Conservation (phyloP, 1,284 basidiomycete genomes). For the Ustilago curta region DNA sequence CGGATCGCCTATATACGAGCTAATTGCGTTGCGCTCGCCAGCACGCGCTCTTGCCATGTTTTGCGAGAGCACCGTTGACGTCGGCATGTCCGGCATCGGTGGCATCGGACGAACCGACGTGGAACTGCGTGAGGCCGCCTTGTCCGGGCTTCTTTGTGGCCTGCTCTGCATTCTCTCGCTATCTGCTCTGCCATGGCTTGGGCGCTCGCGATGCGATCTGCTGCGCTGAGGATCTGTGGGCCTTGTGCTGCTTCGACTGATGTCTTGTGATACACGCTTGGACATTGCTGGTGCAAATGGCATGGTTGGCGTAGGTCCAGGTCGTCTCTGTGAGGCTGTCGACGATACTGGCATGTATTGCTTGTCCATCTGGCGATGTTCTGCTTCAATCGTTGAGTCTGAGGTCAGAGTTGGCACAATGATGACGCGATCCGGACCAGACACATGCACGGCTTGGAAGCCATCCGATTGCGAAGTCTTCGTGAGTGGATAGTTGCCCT, state of each 20-base stretch:
- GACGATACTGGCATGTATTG: constrained; percentile 2
- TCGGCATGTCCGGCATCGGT: constrained; percentile 10
- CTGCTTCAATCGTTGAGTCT: not conserved
- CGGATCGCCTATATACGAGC: not conserved
- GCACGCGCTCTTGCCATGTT: constrained; percentile 13
- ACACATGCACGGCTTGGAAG: constrained; percentile 28
- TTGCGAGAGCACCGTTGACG: constrained; percentile 11
- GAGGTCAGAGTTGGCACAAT: constrained; percentile 9
- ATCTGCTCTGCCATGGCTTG: not conserved
- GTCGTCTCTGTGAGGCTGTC: constrained; percentile 3
- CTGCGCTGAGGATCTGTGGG: constrained; percentile 8
- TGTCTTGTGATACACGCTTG: constrained; percentile 10
- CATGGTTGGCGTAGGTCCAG: constrained; percentile 8
- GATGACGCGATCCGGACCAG: constrained; percentile 30
- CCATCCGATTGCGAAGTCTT: constrained; percentile 11
- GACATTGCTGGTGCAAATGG: not conserved
- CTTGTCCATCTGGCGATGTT: not conserved
- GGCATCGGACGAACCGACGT: constrained; percentile 14
- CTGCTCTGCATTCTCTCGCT: constrained; percentile 4
- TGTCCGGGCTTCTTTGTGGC: constrained; percentile 13
- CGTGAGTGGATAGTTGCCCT: constrained; percentile 13
- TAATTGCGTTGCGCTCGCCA: constrained; percentile 11
- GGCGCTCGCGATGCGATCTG: constrained; percentile 15
- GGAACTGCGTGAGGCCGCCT: constrained; percentile 9
- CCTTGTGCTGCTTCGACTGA: not conserved